Evolutionary conservation across 208 protist genomes (phyloP), one percentile per base, ranked within the genome.

Genomic region (Chromosphaera perkinsii): DNA sequence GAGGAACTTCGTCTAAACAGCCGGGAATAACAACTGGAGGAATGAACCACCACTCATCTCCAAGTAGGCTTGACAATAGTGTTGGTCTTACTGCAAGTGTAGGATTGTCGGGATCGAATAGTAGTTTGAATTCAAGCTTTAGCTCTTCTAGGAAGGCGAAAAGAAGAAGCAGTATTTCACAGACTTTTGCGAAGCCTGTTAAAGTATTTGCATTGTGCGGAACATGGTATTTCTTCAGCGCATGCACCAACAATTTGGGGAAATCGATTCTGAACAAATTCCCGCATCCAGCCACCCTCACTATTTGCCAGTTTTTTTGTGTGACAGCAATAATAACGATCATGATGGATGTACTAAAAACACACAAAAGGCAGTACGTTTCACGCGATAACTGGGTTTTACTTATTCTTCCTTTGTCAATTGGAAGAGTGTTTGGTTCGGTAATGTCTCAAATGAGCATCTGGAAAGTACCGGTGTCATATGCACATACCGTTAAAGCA

Each of bases 401-500:
- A 26, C 48, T 54, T n/a, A 54, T 54, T 54, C 48, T 54, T 9
- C 48, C 48, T 10, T 29, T 54, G 48, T 12, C 48, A 9, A 5
- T 54, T 54, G 48, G 48, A 24, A 54, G 48, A 29, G 20, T 54
- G 48, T 54, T 54, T 54, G 48, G 48, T 12, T 45, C 63, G 4
- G 22, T 60, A 27, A 35, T 49, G 12, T 47, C 63, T 10, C 31
- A 24, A 7, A 45, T 69, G 27, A 45, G 32, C 47, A 37, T 69
- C 7, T 69, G 49, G 63, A 20, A 36, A 17, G 54, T 70, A 17
- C 65, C 65, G 2, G 47, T 70, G 9, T 60, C 49, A 10, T 70
- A 70, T 40, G 65, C 54, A 59, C 65, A 70, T 29, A 70, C 65
- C 20, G 42, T 56, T 43, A 58, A 60, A 52, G 69, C 60, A 17